Conservation (phyloP, 1,139 yeast species). For the Pichia sp. region DNA sequence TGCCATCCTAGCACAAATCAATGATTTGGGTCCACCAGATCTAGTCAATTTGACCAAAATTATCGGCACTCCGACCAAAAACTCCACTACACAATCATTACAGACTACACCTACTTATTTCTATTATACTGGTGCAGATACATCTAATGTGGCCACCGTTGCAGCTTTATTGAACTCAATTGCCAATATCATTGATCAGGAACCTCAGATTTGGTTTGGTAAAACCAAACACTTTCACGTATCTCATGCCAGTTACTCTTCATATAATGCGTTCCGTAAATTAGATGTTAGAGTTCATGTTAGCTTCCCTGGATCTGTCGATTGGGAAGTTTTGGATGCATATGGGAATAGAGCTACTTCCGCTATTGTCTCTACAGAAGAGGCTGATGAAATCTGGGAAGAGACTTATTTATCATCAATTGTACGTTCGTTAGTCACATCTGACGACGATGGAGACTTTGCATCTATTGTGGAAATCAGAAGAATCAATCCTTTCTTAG, state of each 20-base stretch:
- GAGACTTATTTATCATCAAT: conserved; percentile 65
- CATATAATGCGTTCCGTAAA: conserved; percentile 61
- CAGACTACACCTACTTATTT: conserved; percentile 38
- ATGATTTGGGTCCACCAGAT: conserved; percentile 56
- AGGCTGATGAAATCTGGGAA: conserved; percentile 61
- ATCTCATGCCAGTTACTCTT: conserved; percentile 51
- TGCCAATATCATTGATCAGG: conserved; percentile 42
- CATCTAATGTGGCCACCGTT: conserved; percentile 49
- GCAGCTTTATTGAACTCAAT: conserved; percentile 51
- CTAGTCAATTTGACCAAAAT: conserved; percentile 44
- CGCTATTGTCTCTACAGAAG: conserved; percentile 41
- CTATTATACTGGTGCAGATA: conserved; percentile 52
- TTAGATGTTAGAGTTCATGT: conserved; percentile 68
- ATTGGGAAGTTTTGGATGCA: conserved; percentile 34
- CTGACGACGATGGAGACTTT: conserved; percentile 62
- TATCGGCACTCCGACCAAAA: conserved; percentile 30
- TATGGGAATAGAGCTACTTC: conserved; percentile 33
- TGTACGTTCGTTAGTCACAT: conserved; percentile 45
- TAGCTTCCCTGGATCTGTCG: conserved; percentile 51
- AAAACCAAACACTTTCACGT: conserved; percentile 52
- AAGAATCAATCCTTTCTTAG: conserved; percentile 56
- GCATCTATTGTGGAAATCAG: conserved; percentile 53
- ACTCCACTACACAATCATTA: conserved; percentile 28
- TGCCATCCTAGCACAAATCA: conserved; percentile 38
- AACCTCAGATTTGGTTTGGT: conserved; percentile 50